Evolutionary conservation across 345 rosid species (phyloP).

Genomic region (Turritis glabra): DNA sequence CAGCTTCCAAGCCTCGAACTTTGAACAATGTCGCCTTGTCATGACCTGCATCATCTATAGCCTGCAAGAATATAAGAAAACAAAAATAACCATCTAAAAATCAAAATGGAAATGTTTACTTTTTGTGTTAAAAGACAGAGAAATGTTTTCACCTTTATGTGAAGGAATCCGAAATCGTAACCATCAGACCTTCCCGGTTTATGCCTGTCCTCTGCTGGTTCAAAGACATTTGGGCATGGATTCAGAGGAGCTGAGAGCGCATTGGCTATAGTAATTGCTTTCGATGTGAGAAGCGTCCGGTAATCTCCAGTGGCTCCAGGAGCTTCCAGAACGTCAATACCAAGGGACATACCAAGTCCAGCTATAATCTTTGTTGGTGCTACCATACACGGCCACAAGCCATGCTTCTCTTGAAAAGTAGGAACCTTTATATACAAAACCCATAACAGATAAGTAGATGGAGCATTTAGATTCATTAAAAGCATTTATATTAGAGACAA

Average conservation of each 20-base stretch:
- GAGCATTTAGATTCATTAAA: too few relatives aligned
- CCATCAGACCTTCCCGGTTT: conserved; percentile 75
- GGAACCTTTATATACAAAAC: too few relatives aligned
- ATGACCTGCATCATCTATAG: conserved; percentile 98
- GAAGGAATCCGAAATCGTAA: conserved; percentile 93
- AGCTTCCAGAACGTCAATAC: conserved; percentile 89
- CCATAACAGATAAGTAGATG: too few relatives aligned
- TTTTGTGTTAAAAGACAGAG: not conserved
- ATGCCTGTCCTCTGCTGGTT: conserved; percentile 79
- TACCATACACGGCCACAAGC: too few relatives aligned
- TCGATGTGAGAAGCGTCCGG: conserved; percentile 83
- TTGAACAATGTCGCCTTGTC: too few relatives aligned
- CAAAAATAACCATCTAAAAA: not conserved
- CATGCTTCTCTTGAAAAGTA: too few relatives aligned
- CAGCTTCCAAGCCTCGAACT: conserved; percentile 84
- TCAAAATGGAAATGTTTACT: not conserved
- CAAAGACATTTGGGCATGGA: conserved; percentile 68
- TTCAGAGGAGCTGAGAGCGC: conserved; percentile 77
- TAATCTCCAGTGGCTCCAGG: conserved; percentile 96
- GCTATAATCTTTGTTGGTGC: conserved; percentile 98
- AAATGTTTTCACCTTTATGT: conserved; percentile 66
- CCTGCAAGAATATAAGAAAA: conserved; percentile 48
- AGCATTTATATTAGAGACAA: too few relatives aligned
- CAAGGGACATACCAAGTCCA: conserved; percentile 90
- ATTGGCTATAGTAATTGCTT: conserved; percentile 71